A percentile compares a stretch with the other conserved stretches of the same genome.
These are phyloP conservation scores for Oxyria digyna DNA, from an alignment of 148 eudicot species.

Conservation along the genomic window DNA sequence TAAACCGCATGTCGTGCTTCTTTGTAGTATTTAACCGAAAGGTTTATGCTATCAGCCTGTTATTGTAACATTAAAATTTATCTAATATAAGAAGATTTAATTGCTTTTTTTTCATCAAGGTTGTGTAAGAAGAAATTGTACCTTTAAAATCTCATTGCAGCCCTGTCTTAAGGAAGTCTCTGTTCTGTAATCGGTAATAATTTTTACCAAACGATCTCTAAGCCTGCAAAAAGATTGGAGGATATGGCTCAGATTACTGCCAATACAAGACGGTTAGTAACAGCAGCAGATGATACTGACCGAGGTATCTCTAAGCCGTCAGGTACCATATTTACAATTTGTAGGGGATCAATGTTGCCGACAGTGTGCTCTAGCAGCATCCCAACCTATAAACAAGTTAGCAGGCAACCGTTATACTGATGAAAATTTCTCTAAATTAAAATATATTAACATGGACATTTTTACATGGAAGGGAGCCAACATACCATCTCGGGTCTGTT, in stretches of 20 bases:
- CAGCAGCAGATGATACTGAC: conserved; percentile 26
- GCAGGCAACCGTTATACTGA: background rate
- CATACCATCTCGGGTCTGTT: conserved; percentile 94
- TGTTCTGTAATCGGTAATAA: conserved; percentile 84
- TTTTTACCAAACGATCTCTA: conserved; percentile 90
- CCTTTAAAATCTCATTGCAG: conserved; percentile 90
- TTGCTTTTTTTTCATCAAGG: background rate
- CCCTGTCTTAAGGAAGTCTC: conserved; percentile 98
- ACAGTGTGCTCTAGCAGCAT: conserved; percentile 90
- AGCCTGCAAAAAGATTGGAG: conserved; percentile 31
- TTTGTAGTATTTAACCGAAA: conserved; percentile 73
- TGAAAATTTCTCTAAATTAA: background rate
- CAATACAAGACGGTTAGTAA: background rate
- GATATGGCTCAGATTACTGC: background rate
- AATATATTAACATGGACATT: background rate
- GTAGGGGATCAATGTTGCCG: conserved; percentile 86
- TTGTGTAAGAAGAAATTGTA: conserved; percentile 12
- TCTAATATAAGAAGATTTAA: background rate
- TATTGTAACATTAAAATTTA: background rate
- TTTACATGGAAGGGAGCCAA: background rate
- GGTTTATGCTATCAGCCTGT: conserved; percentile 83
- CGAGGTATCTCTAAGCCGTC: conserved; percentile 89
- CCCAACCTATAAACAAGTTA: conserved; percentile 41
- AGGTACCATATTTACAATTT: conserved; percentile 85
- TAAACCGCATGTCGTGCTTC: conserved; percentile 80